These are phyloP conservation scores for Aciculosporium take DNA, from an alignment of 2,329 filamentous ascomycete species.

Conservation along the genomic window DNA sequence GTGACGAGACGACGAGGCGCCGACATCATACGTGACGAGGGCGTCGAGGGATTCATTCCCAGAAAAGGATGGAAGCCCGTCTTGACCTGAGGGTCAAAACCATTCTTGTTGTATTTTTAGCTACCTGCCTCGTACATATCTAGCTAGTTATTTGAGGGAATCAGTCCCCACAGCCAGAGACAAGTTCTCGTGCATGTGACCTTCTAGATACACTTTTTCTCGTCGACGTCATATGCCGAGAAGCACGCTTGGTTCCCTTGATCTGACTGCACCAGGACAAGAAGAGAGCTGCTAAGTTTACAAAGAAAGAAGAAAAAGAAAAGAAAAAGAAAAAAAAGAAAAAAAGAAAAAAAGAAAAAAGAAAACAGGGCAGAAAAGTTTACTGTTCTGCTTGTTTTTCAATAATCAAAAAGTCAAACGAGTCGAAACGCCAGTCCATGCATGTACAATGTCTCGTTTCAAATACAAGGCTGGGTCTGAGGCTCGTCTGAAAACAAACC, in stretches of 20 bases:
- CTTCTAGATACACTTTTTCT: neutral
- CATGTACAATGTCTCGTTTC: slow-evolving; percentile 11
- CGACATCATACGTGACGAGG: slow-evolving; percentile 48
- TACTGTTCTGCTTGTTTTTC: too few species aligned
- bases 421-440: slow-evolving; percentile 16
- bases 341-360: neutral
- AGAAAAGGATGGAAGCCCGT: slow-evolving; percentile 46
- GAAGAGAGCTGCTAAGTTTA: neutral
- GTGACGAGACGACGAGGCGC: slow-evolving; percentile 45
- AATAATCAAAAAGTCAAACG: neutral
- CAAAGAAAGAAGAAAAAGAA: neutral
- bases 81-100: slow-evolving; percentile 17
- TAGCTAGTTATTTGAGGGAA: neutral
- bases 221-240: neutral
- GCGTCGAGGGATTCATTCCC: slow-evolving; percentile 39
- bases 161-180: neutral
- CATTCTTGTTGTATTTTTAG: neutral
- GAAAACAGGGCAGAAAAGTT: too few species aligned
- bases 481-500: neutral
- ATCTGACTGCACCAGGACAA: neutral
- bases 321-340: neutral
- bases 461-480: neutral
- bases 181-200: neutral
- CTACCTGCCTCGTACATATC: neutral
- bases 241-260: neutral